phyloP scores from a whole-genome alignment of 768 basidiomycete species.

The Psilocybe azurescens region DNA sequence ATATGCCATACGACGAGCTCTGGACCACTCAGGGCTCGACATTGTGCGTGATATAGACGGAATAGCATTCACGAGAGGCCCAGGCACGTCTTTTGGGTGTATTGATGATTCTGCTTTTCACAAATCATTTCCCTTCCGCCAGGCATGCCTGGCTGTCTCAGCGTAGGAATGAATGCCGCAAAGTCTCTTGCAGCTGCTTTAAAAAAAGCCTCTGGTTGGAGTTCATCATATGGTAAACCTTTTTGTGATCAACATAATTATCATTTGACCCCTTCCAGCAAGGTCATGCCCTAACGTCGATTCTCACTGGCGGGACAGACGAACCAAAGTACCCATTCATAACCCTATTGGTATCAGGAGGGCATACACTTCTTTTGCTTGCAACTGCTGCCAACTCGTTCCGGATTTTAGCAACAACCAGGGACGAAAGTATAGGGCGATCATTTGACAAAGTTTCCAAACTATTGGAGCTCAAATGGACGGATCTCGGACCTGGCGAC shows the following conservation, averaged over 20 bases:
- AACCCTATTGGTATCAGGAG: conserved; percentile 89
- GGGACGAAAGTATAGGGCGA: conserved; percentile 78
- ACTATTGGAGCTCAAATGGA: conserved; percentile 69
- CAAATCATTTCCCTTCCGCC: not conserved
- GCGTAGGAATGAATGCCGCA: conserved; percentile 82
- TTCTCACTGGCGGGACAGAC: conserved; percentile 61
- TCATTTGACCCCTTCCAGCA: conserved; percentile 54
- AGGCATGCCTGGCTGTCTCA: conserved; percentile 85
- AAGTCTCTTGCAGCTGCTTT: conserved; percentile 81
- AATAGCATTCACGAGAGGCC: conserved; percentile 90
- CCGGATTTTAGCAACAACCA: conserved; percentile 72
- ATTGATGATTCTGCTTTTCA: conserved; percentile 9
- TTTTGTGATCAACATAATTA: not conserved
- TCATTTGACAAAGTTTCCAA: conserved; percentile 86
- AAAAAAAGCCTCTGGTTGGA: conserved; percentile 81
- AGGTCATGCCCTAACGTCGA: conserved; percentile 88
- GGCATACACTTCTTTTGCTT: conserved; percentile 89
- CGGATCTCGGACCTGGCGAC: conserved; percentile 72
- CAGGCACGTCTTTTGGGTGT: conserved; percentile 50
- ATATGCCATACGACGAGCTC: conserved; percentile 67
- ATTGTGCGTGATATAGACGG: conserved; percentile 74
- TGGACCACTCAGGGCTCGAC: conserved; percentile 65
- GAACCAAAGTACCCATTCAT: conserved; percentile 83
- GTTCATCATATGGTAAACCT: conserved; percentile 91
- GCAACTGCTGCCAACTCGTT: conserved; percentile 64